These are phyloP conservation scores for Rhizophagus sp. DNA, from an alignment of 192 early-diverging fungal genomes.

Conservation along the genomic window DNA sequence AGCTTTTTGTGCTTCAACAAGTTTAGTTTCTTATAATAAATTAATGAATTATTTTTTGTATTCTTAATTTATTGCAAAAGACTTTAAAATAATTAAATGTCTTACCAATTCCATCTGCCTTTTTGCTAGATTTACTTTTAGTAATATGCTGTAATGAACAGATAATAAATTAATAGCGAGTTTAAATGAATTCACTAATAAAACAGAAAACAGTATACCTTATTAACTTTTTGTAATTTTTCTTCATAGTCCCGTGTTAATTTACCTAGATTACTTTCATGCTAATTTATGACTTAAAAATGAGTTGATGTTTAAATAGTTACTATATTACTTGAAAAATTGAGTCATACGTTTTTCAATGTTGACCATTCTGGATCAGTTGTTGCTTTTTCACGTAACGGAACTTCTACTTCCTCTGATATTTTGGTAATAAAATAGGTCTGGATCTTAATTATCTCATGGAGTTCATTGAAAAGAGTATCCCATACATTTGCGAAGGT, in stretches of 20 bases:
- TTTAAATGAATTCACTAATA: background rate
- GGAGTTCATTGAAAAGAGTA: conserved; percentile 36
- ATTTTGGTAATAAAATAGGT: conserved; percentile 37
- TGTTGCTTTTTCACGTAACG: conserved; percentile 30
- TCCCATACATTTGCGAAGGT: conserved; percentile 35
- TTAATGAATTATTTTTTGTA: background rate
- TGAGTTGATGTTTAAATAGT: background rate
- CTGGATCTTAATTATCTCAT: conserved; percentile 35
- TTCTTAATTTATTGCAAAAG: no score
- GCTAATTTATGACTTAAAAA: background rate
- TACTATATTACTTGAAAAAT: background rate
- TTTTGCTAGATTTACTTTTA: background rate
- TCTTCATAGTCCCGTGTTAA: conserved; percentile 21
- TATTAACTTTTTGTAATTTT: conserved; percentile 24
- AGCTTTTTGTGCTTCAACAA: conserved; percentile 36
- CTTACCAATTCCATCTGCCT: background rate
- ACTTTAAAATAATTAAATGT: background rate
- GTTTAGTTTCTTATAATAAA: conserved; percentile 28
- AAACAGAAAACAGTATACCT: background rate
- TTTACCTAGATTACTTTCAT: conserved; percentile 15
- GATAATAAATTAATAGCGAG: background rate
- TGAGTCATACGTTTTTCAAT: conserved; percentile 16
- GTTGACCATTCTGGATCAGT: conserved; percentile 18
- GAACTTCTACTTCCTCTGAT: conserved; percentile 42
- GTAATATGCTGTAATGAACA: background rate